Evolutionary conservation across 2,329 filamentous ascomycete species (phyloP).

Genomic region (Bipolaris cookei): DNA sequence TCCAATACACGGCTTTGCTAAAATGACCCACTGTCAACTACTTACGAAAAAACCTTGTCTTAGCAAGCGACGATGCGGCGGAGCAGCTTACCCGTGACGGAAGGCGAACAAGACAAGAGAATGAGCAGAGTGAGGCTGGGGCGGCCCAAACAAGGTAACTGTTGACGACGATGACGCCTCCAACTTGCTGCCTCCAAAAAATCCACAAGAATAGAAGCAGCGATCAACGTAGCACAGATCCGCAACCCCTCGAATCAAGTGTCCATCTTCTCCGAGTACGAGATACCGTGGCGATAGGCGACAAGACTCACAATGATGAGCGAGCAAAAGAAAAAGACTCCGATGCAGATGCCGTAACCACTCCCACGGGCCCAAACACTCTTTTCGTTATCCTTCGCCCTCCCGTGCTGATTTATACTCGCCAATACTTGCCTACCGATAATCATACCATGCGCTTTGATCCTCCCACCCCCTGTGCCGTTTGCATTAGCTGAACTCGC

Average conservation of each 20-base stretch:
- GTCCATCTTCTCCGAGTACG: no score
- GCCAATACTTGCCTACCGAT: conserved; percentile 4
- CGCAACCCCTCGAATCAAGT: no score
- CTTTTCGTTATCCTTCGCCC: no score
- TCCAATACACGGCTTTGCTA: not conserved
- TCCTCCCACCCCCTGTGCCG: not conserved
- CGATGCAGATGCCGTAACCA: not conserved
- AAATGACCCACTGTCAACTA: not conserved
- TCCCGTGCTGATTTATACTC: not conserved
- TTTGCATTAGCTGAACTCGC: not conserved
- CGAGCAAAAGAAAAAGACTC: conserved; percentile 2
- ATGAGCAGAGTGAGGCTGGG: not conserved
- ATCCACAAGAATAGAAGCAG: no score
- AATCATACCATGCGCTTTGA: not conserved
- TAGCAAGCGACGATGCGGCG: not conserved
- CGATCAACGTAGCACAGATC: no score
- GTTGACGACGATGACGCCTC: not conserved
- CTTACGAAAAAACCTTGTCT: conserved; percentile 2
- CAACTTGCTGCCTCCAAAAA: not conserved
- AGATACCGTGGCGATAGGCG: not conserved
- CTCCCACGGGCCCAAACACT: conserved; percentile 3
- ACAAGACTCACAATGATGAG: not conserved
- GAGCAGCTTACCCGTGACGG: not conserved
- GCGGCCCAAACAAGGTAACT: not conserved
- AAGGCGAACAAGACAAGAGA: not conserved